Evolutionary conservation across 345 rosid species (phyloP), one percentile per base, ranked within the genome.

Genomic region (Boechera retrofracta): DNA sequence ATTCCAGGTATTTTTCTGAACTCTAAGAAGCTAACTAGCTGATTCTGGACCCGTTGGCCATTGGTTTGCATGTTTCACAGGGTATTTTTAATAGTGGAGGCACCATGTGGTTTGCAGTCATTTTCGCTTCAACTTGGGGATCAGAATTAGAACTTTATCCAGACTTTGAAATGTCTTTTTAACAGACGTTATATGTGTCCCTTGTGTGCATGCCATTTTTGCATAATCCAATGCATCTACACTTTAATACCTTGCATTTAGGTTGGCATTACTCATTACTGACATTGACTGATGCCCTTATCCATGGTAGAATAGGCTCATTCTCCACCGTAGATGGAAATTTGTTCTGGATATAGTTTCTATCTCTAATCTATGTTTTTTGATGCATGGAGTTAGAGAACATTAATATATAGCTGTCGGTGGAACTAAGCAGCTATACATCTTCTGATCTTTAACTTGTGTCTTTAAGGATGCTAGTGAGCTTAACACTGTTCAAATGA

Each of bases 1-100:
- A 83, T 94, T 91, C 98, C 98, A 91, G 98, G 97, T 94, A 94
- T 87, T 89, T 90, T 85, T 89, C 91, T 94, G 94, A 94, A 88
- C 91, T 87, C 97, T 93, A 86, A 81, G 97, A 86, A 86, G 96
- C 88, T 89, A 91, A 90, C 86, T 85, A 89, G 91, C 93, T 84
- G 92, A 89, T 85, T 82, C 89, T 81, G 87, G 87, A 87, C 88
- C 87, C 87, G 85, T 81, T 91, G 91, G 89, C 89, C 89, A 83
- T 84, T 91, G 94, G 94, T 85, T 91, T 94, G 86, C 81, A 91
- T 91, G 88, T 90, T 92, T 89, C 82, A 90, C 93, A 91, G 98
- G 96, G 87, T 83, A 26, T 56, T 79, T 81, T 77, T 72, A 70
- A 67, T 80, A 76, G 67, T 77, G 84, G 79, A 78, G 83, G 87